Evolutionary conservation across 1,139 yeast genomes (phyloP).

Genomic region (Blastobotrys capitulatus): DNA sequence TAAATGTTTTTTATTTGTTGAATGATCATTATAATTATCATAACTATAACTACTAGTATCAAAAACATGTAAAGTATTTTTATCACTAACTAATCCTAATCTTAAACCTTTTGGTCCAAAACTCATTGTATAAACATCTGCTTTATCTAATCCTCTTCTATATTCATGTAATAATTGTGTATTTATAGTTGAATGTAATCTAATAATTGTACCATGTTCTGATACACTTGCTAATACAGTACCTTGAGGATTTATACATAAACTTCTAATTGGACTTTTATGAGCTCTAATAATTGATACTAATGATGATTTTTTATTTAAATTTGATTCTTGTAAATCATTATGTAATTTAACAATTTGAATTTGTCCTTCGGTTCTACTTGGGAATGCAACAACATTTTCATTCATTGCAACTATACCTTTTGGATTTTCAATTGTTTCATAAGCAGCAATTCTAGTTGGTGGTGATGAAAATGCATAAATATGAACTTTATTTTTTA

Average conservation of each 20-base stretch:
- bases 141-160: constrained; percentile 82
- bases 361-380: constrained; percentile 57
- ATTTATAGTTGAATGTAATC: constrained; percentile 70
- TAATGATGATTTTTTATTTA: constrained; percentile 21
- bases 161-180: constrained; percentile 77
- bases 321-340: constrained; percentile 27
- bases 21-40: background rate
- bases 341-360: constrained; percentile 63
- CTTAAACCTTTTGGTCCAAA: constrained; percentile 72
- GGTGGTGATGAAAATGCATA: constrained; percentile 83
- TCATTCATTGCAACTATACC: constrained; percentile 61
- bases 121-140: constrained; percentile 73
- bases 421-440: constrained; percentile 59
- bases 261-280: constrained; percentile 58
- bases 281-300: constrained; percentile 82
- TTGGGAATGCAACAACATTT: constrained; percentile 67
- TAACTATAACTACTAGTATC: constrained; percentile 30
- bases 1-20: constrained; percentile 55
- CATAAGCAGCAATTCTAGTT: constrained; percentile 59
- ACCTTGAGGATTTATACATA: constrained; percentile 68
- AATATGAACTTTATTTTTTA: constrained; percentile 61
- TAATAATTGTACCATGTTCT: constrained; percentile 76
- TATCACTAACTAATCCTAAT: constrained; percentile 83
- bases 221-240: constrained; percentile 83
- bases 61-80: constrained; percentile 81